A percentile compares a stretch with the other conserved stretches of the same genome.
Conservation (phyloP, 306 rosid genomes). For the Elaeagnus macrophylla region DNA sequence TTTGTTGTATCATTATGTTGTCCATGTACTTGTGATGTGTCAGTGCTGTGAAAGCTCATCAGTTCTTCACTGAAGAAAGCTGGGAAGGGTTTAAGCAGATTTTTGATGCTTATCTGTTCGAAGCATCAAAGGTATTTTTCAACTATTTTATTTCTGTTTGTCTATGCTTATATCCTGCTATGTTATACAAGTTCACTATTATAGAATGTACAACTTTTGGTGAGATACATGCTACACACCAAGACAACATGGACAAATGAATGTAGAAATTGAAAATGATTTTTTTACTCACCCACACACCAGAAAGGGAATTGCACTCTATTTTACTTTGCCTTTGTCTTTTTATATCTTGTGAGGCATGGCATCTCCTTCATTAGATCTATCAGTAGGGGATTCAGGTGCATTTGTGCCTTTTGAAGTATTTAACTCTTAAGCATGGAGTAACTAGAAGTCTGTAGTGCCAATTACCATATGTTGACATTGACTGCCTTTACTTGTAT, state of each 20-base stretch:
- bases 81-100: conserved; percentile 91
- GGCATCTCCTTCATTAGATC: no score
- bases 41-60: conserved; percentile 97
- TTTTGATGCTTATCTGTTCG: conserved; percentile 74
- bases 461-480: no score
- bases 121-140: conserved; percentile 76
- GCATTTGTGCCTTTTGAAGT: no score
- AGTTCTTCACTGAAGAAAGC: conserved; percentile 86
- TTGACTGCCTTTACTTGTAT: no score
- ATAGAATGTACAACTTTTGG: neutral
- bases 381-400: no score
- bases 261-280: neutral
- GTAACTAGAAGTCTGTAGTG: no score
- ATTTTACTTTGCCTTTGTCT: no score
- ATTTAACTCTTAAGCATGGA: no score
- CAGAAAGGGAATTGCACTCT: no score
- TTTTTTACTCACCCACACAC: no score
- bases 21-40: conserved; percentile 34
- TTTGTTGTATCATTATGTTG: conserved; percentile 33
- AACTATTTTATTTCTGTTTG: conserved; percentile 1
- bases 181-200: neutral
- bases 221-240: neutral
- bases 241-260: neutral
- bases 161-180: conserved; percentile 1
- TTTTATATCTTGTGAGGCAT: no score